phyloP scores from a whole-genome alignment of 352 stramenopile species.

The Labyrinthula sp. region DNA sequence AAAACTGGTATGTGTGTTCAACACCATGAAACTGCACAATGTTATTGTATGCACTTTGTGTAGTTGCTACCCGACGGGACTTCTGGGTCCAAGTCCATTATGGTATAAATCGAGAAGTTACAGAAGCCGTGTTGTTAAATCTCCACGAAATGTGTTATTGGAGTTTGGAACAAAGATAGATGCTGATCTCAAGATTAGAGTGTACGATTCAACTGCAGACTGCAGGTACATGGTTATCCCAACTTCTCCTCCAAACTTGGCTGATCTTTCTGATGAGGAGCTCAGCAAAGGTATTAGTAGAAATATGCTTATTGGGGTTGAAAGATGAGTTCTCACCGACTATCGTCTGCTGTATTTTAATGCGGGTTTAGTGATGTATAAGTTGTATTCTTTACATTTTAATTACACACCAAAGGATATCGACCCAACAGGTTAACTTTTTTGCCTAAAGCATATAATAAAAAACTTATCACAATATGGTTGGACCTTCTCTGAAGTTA shows the following conservation, averaged over 20 bases:
- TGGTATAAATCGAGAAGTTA: slow-evolving; percentile 44
- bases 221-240: slow-evolving; percentile 41
- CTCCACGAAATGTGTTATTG: slow-evolving; percentile 35
- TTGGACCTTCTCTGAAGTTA: too few species aligned
- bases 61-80: slow-evolving; percentile 38
- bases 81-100: slow-evolving; percentile 39
- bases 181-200: slow-evolving; percentile 25
- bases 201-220: slow-evolving; percentile 44
- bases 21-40: slow-evolving; percentile 36
- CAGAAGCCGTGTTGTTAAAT: slow-evolving; percentile 37
- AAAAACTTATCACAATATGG: too few species aligned
- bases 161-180: slow-evolving; percentile 37
- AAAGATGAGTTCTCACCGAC: too few species aligned
- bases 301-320: slow-evolving; percentile 39
- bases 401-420: too few species aligned
- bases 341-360: too few species aligned
- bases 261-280: slow-evolving; percentile 33
- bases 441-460: too few species aligned
- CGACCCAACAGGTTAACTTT: too few species aligned
- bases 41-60: slow-evolving; percentile 43
- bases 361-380: too few species aligned
- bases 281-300: slow-evolving; percentile 33
- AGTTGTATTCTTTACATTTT: too few species aligned
- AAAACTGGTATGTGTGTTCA: slow-evolving; percentile 37
- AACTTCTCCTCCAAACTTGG: slow-evolving; percentile 30